Percentiles rank a stretch among this genome's conserved stretches.
Evolutionary conservation across 169 alveolate genomes (phyloP).

Genomic region (Plasmodium knowlesi): DNA sequence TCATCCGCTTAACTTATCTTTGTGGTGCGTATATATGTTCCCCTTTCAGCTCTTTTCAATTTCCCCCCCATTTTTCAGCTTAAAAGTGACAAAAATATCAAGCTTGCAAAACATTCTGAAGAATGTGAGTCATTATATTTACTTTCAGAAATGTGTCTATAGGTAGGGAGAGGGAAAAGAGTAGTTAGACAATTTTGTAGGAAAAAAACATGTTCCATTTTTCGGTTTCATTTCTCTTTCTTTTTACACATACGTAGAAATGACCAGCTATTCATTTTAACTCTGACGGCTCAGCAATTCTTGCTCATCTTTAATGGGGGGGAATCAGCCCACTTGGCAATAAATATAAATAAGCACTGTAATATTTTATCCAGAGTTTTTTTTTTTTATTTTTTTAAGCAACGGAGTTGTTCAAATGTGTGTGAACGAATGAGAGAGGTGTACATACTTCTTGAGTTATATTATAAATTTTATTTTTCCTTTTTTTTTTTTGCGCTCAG

Average conservation of each 20-base stretch:
- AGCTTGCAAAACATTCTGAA: constrained; percentile 42
- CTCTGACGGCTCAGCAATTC: constrained; percentile 53
- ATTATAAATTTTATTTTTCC: background rate
- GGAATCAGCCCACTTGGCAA: constrained; percentile 47
- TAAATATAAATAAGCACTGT: constrained; percentile 56
- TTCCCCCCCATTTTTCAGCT: constrained; percentile 11
- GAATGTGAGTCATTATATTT: constrained; percentile 32
- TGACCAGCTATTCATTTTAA: constrained; percentile 17
- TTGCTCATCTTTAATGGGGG: constrained; percentile 32
- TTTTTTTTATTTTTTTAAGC: background rate
- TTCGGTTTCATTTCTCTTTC: constrained; percentile 13
- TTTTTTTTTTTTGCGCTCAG: constrained; percentile 29
- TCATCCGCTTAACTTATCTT: background rate
- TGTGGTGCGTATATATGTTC: background rate
- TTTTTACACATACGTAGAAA: constrained; percentile 38
- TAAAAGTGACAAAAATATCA: constrained; percentile 10
- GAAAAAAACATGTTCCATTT: background rate
- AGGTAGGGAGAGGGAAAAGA: constrained; percentile 6
- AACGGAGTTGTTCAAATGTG: background rate
- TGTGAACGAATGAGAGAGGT: background rate
- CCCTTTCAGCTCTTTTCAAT: background rate
- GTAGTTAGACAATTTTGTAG: background rate
- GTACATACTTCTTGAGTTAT: background rate
- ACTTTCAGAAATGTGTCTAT: constrained; percentile 21
- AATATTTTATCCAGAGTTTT: background rate